Percentiles rank a stretch among this genome's conserved stretches.
Conservation (phyloP, 2,329 filamentous ascomycete genomes). For the Scedosporium minutisporum region DNA sequence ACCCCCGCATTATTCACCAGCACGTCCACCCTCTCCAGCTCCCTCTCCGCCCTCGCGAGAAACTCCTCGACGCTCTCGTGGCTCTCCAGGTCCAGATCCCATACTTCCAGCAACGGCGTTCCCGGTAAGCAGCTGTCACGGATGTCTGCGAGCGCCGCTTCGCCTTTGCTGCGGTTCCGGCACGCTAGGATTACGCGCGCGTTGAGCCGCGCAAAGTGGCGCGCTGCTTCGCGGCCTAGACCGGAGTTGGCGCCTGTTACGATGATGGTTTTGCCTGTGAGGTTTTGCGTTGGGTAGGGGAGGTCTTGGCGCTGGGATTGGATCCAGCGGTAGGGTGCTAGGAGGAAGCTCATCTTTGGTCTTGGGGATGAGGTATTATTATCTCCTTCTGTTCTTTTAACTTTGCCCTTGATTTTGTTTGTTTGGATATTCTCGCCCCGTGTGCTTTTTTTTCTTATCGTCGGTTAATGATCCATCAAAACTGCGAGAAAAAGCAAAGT, state of each 20-base stretch:
- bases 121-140: not conserved
- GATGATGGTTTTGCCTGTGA: slow-evolving; percentile 22
- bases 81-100: not conserved
- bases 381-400: too few relatives aligned
- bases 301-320: slow-evolving; percentile 1
- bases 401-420: too few relatives aligned
- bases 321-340: not conserved
- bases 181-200: slow-evolving; percentile 27
- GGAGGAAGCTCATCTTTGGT: not conserved
- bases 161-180: slow-evolving; percentile 13
- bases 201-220: slow-evolving; percentile 24
- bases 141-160: slow-evolving; percentile 29
- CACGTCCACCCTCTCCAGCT: slow-evolving; percentile 33
- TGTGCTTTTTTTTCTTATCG: too few relatives aligned
- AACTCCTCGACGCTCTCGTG: slow-evolving; percentile 32
- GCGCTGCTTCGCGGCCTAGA: slow-evolving; percentile 27
- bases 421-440: too few relatives aligned
- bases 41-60: slow-evolving; percentile 20
- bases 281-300: slow-evolving; percentile 16
- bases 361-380: not conserved
- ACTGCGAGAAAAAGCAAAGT: too few relatives aligned
- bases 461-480: too few relatives aligned
- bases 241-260: slow-evolving; percentile 29
- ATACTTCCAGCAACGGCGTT: not conserved
- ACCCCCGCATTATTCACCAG: slow-evolving; percentile 33